phyloP scores from a whole-genome alignment of 2,329 filamentous ascomycete genomes.

The Trichophyton rubrum region DNA sequence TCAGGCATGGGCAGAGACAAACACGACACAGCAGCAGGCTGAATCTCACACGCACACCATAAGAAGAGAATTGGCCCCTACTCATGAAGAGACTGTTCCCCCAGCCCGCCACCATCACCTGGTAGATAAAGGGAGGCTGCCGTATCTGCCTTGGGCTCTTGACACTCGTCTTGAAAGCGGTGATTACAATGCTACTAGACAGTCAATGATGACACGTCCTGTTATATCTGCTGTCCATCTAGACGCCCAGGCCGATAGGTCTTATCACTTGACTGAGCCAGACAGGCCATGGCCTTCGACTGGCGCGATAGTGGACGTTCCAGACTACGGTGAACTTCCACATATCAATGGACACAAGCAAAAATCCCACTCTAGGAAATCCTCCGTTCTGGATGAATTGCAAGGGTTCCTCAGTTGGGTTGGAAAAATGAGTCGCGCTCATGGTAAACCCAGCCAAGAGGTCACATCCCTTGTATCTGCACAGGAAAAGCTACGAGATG shows the following conservation, averaged over 20 bases:
- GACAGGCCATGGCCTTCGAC: not conserved
- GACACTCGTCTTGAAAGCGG: conserved; percentile 16
- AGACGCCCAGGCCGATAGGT: conserved; percentile 24
- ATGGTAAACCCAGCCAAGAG: conserved; percentile 7
- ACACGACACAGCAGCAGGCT: conserved; percentile 7
- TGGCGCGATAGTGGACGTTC: not conserved
- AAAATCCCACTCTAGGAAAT: conserved; percentile 4
- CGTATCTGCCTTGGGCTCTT: conserved; percentile 17
- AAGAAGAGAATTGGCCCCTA: not conserved
- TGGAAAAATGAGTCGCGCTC: conserved; percentile 15
- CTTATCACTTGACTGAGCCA: conserved; percentile 8
- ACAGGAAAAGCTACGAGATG: conserved; percentile 25
- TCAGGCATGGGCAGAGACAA: conserved; percentile 14
- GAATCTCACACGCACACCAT: not conserved
- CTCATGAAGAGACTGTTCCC: not conserved
- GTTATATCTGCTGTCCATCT: conserved; percentile 30
- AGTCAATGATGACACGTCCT: conserved; percentile 24
- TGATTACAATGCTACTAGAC: conserved; percentile 7
- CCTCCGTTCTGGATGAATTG: conserved; percentile 19
- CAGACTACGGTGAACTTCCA: not conserved
- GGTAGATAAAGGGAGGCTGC: not conserved
- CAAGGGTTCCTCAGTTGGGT: conserved; percentile 28
- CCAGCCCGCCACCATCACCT: conserved; percentile 12
- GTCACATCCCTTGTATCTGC: conserved; percentile 19
- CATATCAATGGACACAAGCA: not conserved